Evolutionary conservation across 2,329 filamentous ascomycete species (phyloP).

Genomic region (Claviceps fusiformis): DNA sequence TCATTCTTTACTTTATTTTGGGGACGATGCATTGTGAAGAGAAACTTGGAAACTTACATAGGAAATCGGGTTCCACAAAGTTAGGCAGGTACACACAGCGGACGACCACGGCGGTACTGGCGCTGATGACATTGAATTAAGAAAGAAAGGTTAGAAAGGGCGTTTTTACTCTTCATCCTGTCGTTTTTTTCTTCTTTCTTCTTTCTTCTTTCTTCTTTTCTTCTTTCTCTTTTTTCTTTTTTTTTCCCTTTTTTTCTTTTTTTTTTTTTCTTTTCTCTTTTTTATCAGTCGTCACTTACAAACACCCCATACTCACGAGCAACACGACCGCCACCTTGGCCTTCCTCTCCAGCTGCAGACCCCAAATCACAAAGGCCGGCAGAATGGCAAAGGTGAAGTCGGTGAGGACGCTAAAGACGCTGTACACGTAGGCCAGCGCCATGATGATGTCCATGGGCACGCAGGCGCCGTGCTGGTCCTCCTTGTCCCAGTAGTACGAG

Average conservation of each 20-base stretch:
- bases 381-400: slow-evolving; percentile 39
- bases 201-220: no score
- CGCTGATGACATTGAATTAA: slow-evolving; percentile 5
- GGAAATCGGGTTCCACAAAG: slow-evolving; percentile 27
- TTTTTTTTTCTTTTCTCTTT: no score
- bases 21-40: no score
- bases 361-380: slow-evolving; percentile 39
- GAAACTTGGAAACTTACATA: slow-evolving; percentile 19
- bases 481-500: slow-evolving; percentile 26
- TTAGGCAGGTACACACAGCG: slow-evolving; percentile 25
- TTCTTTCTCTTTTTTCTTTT: no score
- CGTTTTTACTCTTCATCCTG: no score
- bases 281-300: slow-evolving; percentile 18
- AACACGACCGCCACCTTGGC: slow-evolving; percentile 36
- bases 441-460: slow-evolving; percentile 31
- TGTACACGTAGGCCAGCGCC: slow-evolving; percentile 38
- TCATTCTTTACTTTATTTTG: no score
- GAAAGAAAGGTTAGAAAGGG: no score
- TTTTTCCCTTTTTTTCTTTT: not conserved
- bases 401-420: slow-evolving; percentile 31
- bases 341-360: slow-evolving; percentile 36
- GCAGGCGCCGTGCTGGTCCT: slow-evolving; percentile 19
- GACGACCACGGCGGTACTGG: slow-evolving; percentile 30
- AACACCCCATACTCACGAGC: slow-evolving; percentile 42
- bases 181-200: no score